Percentiles rank a stretch among this genome's conserved stretches.
Evolutionary conservation across 2,329 filamentous ascomycete genomes (phyloP).

Genomic region (Botrytis medusae): DNA sequence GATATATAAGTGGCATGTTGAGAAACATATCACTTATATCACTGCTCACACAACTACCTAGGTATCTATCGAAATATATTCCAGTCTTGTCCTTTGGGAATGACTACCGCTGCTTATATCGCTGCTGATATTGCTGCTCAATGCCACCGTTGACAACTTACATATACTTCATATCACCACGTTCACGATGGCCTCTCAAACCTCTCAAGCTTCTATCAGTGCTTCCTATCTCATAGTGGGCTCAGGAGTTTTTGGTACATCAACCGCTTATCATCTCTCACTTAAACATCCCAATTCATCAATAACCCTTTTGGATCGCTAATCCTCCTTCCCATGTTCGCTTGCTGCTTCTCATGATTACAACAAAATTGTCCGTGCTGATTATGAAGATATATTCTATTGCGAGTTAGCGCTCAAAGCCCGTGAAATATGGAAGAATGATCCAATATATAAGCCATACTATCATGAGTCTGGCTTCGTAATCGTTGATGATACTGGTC

Average conservation of each 20-base stretch:
- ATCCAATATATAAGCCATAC: conserved; percentile 47
- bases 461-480: conserved; percentile 55
- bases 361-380: conserved; percentile 60
- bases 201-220: background rate
- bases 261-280: conserved; percentile 51
- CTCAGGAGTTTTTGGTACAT: conserved; percentile 52
- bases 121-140: background rate
- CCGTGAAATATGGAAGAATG: conserved; percentile 50
- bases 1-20: background rate
- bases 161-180: background rate
- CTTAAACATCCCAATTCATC: conserved; percentile 42
- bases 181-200: conserved; percentile 6
- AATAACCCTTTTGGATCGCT: conserved; percentile 48
- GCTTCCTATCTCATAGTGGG: conserved; percentile 48
- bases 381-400: conserved; percentile 56
- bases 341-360: conserved; percentile 57
- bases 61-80: background rate
- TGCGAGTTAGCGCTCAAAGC: conserved; percentile 48
- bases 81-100: background rate
- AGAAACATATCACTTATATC: background rate
- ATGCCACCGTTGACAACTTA: background rate
- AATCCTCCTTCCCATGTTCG: conserved; percentile 40
- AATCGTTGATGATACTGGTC: conserved; percentile 46
- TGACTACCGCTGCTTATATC: background rate
- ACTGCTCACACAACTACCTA: background rate